Percentiles rank a stretch among this genome's conserved stretches.
Conservation (phyloP, 139 green algal genomes). For the Parachlorella kessleri region DNA sequence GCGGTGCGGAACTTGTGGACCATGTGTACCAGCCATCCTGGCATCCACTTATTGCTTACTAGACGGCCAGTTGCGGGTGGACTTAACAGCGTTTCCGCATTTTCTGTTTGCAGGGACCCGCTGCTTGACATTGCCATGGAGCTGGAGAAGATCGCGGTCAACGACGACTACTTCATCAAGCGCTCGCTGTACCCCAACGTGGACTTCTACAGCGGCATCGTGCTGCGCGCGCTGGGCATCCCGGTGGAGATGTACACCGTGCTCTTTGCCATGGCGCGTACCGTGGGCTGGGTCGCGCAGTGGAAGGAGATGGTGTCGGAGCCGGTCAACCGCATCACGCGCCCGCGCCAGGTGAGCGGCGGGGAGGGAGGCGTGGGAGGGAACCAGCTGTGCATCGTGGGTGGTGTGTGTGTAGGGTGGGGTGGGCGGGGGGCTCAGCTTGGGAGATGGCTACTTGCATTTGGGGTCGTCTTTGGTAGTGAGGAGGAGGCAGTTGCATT, state of each 20-base stretch:
- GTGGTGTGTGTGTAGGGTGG: too few relatives aligned
- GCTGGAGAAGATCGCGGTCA: constrained; percentile 67
- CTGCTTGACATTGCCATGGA: constrained; percentile 74
- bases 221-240: constrained; percentile 72
- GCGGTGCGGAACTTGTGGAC: too few relatives aligned
- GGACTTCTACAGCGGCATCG: constrained; percentile 82
- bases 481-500: too few relatives aligned
- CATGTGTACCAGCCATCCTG: background rate
- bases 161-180: constrained; percentile 76
- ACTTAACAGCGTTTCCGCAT: too few relatives aligned
- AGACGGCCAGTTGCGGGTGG: too few relatives aligned
- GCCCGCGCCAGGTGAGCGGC: constrained; percentile 57
- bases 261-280: constrained; percentile 72
- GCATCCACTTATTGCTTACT: too few relatives aligned
- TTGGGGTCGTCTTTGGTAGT: too few relatives aligned
- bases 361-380: too few relatives aligned
- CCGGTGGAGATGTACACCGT: constrained; percentile 75
- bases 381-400: too few relatives aligned
- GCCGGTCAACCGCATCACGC: constrained; percentile 45
- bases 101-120: constrained; percentile 31
- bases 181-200: constrained; percentile 77
- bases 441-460: too few relatives aligned
- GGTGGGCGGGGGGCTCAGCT: too few relatives aligned
- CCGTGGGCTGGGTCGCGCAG: constrained; percentile 75
- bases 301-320: constrained; percentile 77